Conservation (phyloP, 2,329 filamentous ascomycete species). For the Plenodomus tracheiphilus region DNA sequence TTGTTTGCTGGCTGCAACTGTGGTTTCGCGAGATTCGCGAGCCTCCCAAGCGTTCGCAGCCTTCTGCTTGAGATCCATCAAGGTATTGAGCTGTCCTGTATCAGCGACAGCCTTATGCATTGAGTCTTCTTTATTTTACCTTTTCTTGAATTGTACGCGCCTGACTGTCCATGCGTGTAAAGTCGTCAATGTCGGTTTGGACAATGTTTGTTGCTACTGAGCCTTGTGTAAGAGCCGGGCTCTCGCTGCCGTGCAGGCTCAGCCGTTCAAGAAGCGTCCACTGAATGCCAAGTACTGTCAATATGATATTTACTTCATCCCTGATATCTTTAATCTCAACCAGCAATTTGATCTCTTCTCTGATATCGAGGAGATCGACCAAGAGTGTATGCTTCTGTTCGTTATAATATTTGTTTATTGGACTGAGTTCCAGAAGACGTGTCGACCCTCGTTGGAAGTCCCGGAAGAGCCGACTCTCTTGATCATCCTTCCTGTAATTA, state of each 20-base stretch:
- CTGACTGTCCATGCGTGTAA: conserved; percentile 4
- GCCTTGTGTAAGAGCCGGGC: neutral
- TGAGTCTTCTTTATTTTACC: neutral
- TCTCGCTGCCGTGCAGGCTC: neutral
- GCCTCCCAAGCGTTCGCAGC: conserved; percentile 20
- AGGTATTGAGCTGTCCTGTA: conserved; percentile 5
- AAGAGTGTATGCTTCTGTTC: conserved; percentile 7
- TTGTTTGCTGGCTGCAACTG: conserved; percentile 12
- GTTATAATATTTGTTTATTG: conserved; percentile 6
- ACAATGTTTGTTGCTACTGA: conserved; percentile 5
- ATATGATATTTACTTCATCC: conserved; percentile 15
- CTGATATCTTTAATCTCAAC: conserved; percentile 16
- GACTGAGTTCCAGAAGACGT: conserved; percentile 2
- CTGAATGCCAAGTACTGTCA: conserved; percentile 5
- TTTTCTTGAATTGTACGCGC: conserved; percentile 8
- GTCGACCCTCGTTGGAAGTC: conserved; percentile 8
- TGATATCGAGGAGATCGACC: conserved; percentile 11
- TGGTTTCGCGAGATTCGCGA: conserved; percentile 10
- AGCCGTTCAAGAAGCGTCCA: conserved; percentile 1
- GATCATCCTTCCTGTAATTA: conserved; percentile 2
- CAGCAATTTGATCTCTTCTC: conserved; percentile 6
- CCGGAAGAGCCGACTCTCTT: conserved; percentile 7
- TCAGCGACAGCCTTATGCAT: neutral
- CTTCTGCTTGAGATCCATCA: conserved; percentile 21
- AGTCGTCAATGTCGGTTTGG: conserved; percentile 1